Evolutionary conservation across 345 rosid species (phyloP).

Genomic region (Psidium guajava): DNA sequence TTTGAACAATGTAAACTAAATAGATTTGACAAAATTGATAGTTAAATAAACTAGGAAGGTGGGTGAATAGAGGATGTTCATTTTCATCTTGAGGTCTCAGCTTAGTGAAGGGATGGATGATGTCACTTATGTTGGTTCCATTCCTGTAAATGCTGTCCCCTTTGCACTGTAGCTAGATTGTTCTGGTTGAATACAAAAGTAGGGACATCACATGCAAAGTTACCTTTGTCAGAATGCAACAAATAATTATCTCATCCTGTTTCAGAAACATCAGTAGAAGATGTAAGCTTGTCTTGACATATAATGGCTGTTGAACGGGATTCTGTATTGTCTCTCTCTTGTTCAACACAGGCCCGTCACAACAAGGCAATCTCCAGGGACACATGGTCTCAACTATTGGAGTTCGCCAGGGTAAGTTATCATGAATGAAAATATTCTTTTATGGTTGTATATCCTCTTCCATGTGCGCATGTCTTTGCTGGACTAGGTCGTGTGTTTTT

Average conservation of each 20-base stretch:
- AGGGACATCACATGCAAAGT: background rate
- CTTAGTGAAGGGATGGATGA: background rate
- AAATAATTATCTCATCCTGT: background rate
- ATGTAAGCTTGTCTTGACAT: background rate
- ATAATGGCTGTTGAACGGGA: background rate
- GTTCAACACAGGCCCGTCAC: constrained; percentile 64
- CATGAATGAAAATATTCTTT: background rate
- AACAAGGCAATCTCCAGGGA: constrained; percentile 96
- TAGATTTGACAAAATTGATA: background rate
- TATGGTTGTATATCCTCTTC: background rate
- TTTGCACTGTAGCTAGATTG: background rate
- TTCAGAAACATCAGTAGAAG: background rate
- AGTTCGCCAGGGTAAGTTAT: constrained; percentile 72
- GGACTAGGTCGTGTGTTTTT: background rate
- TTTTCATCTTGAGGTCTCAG: background rate
- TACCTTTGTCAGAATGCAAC: background rate
- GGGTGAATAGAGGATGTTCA: background rate
- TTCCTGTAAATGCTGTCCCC: background rate
- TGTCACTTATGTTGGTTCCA: background rate
- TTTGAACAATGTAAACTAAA: background rate
- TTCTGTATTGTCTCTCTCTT: background rate
- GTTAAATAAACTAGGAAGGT: background rate
- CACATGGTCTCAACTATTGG: constrained; percentile 93
- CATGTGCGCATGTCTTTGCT: background rate
- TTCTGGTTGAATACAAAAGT: background rate